A percentile compares a stretch with the other conserved stretches of the same genome.
Evolutionary conservation across 2,329 filamentous ascomycete species (phyloP).

Genomic region (Rasamsonia emersonii): DNA sequence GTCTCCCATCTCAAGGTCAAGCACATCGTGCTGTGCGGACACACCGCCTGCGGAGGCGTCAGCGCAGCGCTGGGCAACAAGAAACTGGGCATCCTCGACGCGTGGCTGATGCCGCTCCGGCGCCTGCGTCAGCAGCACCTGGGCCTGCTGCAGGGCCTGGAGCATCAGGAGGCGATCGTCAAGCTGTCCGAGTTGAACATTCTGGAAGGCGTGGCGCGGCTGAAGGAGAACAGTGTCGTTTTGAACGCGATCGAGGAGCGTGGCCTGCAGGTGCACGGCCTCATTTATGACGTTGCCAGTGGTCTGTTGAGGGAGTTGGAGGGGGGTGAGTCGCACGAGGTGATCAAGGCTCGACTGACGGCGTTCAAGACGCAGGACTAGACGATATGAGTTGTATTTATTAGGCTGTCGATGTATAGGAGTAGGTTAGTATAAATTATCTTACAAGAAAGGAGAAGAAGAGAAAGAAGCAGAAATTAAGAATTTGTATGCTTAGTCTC

Average conservation of each 20-base stretch:
- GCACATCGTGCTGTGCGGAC: conserved; percentile 54
- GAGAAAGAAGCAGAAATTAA: too few relatives aligned
- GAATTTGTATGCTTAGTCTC: too few relatives aligned
- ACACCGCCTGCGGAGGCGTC: conserved; percentile 53
- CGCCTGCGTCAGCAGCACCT: conserved; percentile 47
- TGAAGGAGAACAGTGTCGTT: conserved; percentile 61
- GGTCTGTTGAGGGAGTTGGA: conserved; percentile 49
- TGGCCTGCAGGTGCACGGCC: conserved; percentile 67
- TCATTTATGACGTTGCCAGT: conserved; percentile 59
- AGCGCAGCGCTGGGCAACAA: conserved; percentile 47
- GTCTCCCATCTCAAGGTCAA: conserved; percentile 62
- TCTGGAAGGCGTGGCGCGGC: conserved; percentile 54
- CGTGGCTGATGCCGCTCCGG: conserved; percentile 52
- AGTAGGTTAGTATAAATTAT: too few relatives aligned
- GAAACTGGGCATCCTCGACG: conserved; percentile 52
- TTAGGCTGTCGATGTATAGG: too few relatives aligned
- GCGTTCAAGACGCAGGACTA: conserved; percentile 30
- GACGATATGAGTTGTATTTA: too few relatives aligned
- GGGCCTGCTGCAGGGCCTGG: conserved; percentile 40
- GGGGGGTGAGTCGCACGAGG: conserved; percentile 32
- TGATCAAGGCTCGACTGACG: conserved; percentile 28
- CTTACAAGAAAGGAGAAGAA: too few relatives aligned
- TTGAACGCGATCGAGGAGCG: conserved; percentile 62
- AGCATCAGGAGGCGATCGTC: conserved; percentile 42
- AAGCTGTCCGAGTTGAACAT: conserved; percentile 73